Conservation (phyloP, 257 asterid species). For the Sherardia arvensis region DNA sequence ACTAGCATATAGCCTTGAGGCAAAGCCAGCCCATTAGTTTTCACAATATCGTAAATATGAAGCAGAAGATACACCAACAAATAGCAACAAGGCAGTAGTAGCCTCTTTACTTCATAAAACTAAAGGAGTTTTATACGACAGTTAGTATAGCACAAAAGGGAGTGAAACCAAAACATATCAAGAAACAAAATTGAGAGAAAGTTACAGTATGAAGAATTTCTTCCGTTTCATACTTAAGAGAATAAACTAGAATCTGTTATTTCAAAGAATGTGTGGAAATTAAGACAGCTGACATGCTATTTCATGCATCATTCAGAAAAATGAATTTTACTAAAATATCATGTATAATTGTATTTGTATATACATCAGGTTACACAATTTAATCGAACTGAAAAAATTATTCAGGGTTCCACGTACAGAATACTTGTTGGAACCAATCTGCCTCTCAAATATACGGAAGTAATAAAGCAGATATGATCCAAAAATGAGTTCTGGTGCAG, state of each 20-base stretch:
- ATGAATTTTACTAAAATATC: background rate
- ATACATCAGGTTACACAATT: background rate
- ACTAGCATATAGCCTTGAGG: background rate
- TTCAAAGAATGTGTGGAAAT: background rate
- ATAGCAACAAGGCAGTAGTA: too few relatives aligned
- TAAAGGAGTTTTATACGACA: background rate
- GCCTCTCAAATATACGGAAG: conserved; percentile 98
- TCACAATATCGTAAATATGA: background rate
- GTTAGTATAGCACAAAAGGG: background rate
- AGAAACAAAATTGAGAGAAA: background rate
- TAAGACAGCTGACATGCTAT: background rate
- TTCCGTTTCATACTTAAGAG: background rate
- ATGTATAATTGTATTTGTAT: too few relatives aligned
- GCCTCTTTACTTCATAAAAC: background rate
- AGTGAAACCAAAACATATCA: background rate
- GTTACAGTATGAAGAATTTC: background rate
- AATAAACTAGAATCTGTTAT: background rate
- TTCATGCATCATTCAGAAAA: background rate
- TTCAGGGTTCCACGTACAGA: conserved; percentile 49
- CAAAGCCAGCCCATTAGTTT: background rate
- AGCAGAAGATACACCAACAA: background rate
- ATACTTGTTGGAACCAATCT: conserved; percentile 93
- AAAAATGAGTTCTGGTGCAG: conserved; percentile 89
- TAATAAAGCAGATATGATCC: conserved; percentile 87
- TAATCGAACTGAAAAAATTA: background rate